Evolutionary conservation across 2,329 filamentous ascomycete genomes (phyloP).

Genomic region (Aspergillus novofumigatus): DNA sequence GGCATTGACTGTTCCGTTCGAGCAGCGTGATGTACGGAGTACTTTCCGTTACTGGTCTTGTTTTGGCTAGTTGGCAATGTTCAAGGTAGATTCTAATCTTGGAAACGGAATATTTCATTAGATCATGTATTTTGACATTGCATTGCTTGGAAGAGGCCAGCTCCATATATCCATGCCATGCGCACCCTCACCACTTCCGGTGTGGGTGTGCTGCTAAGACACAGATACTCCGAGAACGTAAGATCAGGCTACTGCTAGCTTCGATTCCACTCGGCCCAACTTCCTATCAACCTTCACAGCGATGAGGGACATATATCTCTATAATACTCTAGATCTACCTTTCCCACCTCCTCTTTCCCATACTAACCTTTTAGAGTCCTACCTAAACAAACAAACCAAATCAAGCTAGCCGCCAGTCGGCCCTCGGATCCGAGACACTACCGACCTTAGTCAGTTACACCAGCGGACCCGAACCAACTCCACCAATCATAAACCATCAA

Average conservation of each 20-base stretch:
- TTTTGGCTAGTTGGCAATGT: no score
- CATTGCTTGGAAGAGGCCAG: background rate
- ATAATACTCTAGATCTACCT: background rate
- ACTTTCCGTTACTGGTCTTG: background rate
- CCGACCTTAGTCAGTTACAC: background rate
- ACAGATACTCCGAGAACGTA: background rate
- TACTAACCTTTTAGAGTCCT: background rate
- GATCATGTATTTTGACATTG: background rate
- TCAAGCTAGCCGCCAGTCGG: background rate
- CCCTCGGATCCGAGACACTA: background rate
- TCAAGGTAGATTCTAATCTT: background rate
- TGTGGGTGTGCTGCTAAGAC: no score
- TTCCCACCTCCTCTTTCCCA: background rate
- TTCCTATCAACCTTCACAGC: background rate
- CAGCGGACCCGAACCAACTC: background rate
- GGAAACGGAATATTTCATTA: background rate
- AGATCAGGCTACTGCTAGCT: background rate
- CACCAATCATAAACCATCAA: background rate
- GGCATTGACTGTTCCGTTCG: constrained; percentile 32
- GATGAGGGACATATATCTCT: background rate
- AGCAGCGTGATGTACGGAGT: constrained; percentile 4
- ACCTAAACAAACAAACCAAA: background rate
- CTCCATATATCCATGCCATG: no score
- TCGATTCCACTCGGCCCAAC: background rate
- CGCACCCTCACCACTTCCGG: no score